Conservation (phyloP, 805 yeast species). For the Alloascoidea hylecoeti region DNA sequence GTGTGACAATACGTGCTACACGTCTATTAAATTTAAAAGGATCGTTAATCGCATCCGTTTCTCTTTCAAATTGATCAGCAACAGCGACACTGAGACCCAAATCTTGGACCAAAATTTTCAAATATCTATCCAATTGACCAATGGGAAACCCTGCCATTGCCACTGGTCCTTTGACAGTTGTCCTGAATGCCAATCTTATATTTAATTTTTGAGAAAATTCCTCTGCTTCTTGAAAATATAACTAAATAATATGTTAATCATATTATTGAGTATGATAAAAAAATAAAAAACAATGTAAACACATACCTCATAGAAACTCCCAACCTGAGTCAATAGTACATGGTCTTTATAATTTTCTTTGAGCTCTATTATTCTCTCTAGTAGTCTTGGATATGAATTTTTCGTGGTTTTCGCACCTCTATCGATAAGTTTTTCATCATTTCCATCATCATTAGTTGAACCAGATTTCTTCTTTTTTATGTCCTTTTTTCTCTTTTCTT, state of each 20-base stretch:
- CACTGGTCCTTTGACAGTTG: conserved; percentile 22
- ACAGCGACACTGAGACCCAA: conserved; percentile 63
- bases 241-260: conserved; percentile 19
- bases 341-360: conserved; percentile 34
- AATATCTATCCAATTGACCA: conserved; percentile 53
- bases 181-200: conserved; percentile 49
- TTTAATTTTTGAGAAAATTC: conserved; percentile 58
- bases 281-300: not conserved
- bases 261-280: too few relatives aligned
- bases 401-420: conserved; percentile 1
- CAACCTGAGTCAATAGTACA: conserved; percentile 68
- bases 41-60: conserved; percentile 3
- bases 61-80: conserved; percentile 44
- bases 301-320: conserved; percentile 60
- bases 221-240: conserved; percentile 83
- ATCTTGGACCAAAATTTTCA: conserved; percentile 60
- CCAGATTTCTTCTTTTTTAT: too few relatives aligned
- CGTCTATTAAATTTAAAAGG: conserved; percentile 40
- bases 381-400: not conserved
- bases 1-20: conserved; percentile 70
- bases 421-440: too few relatives aligned
- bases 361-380: conserved; percentile 13
- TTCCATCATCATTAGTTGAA: too few relatives aligned
- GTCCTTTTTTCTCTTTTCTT: too few relatives aligned
- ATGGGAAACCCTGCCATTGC: conserved; percentile 93